Percentiles rank a stretch among this genome's conserved stretches.
These are phyloP conservation scores for Rosa hybrid DNA, from an alignment of 331 rosid genomes.

Conservation along the genomic window DNA sequence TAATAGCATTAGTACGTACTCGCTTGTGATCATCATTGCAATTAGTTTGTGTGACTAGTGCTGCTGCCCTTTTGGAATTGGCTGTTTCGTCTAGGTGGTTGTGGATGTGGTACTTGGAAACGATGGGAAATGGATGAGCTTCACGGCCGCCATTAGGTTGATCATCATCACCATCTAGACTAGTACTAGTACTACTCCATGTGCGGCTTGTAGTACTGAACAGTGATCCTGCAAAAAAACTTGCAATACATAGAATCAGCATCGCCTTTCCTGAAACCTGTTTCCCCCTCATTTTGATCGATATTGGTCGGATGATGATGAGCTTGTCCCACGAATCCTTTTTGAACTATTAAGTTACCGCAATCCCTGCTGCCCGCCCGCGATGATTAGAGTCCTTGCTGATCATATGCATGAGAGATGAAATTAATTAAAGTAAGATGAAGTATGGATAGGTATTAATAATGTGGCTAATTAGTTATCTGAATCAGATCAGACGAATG, in stretches of 20 bases:
- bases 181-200: constrained; percentile 34
- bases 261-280: constrained; percentile 52
- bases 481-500: background rate
- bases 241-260: constrained; percentile 50
- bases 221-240: constrained; percentile 75
- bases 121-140: constrained; percentile 14
- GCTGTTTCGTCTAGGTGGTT: background rate
- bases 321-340: background rate
- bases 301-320: background rate
- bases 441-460: background rate
- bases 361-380: background rate
- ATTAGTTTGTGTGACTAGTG: background rate
- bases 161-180: background rate
- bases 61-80: background rate
- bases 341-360: background rate
- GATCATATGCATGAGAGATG: background rate
- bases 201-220: constrained; percentile 49
- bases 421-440: background rate
- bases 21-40: constrained; percentile 49
- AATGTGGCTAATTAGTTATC: background rate
- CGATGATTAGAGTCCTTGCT: background rate
- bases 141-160: constrained; percentile 5
- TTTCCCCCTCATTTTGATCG: constrained; percentile 56
- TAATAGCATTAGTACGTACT: constrained; percentile 23
- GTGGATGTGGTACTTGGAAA: constrained; percentile 2